Conservation (phyloP, 257 asterid species). For the Mitragyna speciosa region DNA sequence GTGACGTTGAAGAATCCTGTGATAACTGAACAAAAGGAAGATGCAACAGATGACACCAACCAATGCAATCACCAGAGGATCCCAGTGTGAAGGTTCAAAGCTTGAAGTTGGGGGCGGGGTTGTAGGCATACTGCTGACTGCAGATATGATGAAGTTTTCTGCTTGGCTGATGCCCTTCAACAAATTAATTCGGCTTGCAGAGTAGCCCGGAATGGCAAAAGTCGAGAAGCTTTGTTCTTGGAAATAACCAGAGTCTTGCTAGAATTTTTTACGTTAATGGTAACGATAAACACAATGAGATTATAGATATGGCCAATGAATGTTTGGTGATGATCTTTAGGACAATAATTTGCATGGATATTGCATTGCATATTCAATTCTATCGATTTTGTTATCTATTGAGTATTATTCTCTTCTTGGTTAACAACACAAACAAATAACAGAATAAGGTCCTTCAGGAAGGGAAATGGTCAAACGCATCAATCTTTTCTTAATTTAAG, state of each 20-base stretch:
- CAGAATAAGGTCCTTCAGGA: neutral
- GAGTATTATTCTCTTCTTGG: neutral
- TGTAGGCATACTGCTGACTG: conserved; percentile 29
- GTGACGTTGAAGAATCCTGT: conserved; percentile 39
- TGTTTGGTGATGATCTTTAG: neutral
- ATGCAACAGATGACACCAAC: conserved; percentile 50
- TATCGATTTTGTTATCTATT: neutral
- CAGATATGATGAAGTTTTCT: neutral
- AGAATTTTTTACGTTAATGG: neutral
- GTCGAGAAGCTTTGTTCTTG: neutral
- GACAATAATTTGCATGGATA: neutral
- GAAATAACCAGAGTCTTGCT: neutral
- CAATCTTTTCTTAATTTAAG: neutral
- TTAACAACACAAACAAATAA: neutral
- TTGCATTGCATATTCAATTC: neutral
- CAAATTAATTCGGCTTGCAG: neutral
- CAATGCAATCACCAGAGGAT: conserved; percentile 46
- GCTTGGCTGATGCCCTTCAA: neutral
- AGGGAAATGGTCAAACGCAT: neutral
- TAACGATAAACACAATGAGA: conserved; percentile 1
- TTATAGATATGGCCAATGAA: neutral
- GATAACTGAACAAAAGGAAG: conserved; percentile 44
- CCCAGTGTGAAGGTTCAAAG: conserved; percentile 40
- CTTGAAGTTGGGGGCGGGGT: conserved; percentile 32
- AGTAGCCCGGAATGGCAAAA: neutral